These are phyloP conservation scores for Wickerhamomyces alni DNA, from an alignment of 805 yeast genomes.

Conservation along the genomic window DNA sequence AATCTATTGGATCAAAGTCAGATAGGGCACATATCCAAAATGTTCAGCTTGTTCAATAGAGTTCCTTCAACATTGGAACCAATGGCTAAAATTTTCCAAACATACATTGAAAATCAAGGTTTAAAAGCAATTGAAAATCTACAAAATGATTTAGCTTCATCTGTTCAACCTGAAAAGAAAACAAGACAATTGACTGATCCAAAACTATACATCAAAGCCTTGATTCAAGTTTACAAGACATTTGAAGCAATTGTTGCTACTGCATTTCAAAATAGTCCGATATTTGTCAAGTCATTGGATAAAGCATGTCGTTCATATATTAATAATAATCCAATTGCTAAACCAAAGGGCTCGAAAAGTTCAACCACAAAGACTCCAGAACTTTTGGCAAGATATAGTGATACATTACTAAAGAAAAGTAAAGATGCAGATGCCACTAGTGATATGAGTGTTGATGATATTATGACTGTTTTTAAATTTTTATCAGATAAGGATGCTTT, in stretches of 20 bases:
- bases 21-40: conserved; percentile 66
- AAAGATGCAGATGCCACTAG: conserved; percentile 59
- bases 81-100: conserved; percentile 64
- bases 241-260: conserved; percentile 57
- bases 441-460: conserved; percentile 76
- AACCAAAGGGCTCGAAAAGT: conserved; percentile 29
- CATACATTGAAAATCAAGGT: conserved; percentile 66
- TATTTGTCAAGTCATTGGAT: conserved; percentile 83
- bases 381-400: conserved; percentile 82
- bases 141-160: conserved; percentile 26
- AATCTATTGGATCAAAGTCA: conserved; percentile 68
- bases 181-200: conserved; percentile 45
- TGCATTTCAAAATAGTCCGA: conserved; percentile 69
- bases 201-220: conserved; percentile 69
- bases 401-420: conserved; percentile 69
- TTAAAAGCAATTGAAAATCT: conserved; percentile 52
- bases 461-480: conserved; percentile 82
- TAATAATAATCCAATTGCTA: conserved; percentile 76
- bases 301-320: conserved; percentile 82
- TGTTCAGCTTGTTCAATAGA: conserved; percentile 70
- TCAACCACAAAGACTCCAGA: conserved; percentile 80
- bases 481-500: conserved; percentile 93
- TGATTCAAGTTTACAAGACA: conserved; percentile 62
- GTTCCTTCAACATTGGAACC: conserved; percentile 78
- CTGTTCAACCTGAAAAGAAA: conserved; percentile 28